phyloP scores from a whole-genome alignment of 345 rosid genomes.

The Bruguiera sexangula region DNA sequence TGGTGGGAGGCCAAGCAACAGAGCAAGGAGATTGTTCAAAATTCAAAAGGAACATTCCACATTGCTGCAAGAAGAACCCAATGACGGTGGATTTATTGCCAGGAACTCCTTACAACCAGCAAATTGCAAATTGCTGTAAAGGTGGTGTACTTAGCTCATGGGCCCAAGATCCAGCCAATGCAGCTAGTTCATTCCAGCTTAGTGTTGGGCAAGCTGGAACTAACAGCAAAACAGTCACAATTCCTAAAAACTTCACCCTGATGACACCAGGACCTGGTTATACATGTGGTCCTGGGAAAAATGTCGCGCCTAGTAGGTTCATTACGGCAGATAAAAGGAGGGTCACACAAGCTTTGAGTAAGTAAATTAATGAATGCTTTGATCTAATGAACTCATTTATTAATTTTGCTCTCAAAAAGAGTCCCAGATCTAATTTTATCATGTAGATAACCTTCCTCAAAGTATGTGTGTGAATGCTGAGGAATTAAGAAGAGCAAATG shows the following conservation, averaged over 20 bases:
- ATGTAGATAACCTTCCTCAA: not conserved
- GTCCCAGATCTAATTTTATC: not conserved
- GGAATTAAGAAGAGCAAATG: too few relatives aligned
- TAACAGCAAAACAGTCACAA: slow-evolving; percentile 55
- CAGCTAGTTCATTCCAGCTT: slow-evolving; percentile 67
- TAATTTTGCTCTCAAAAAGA: too few relatives aligned
- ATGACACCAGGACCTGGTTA: slow-evolving; percentile 83
- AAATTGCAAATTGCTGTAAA: slow-evolving; percentile 73
- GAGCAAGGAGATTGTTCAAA: slow-evolving; percentile 90
- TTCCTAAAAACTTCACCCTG: slow-evolving; percentile 72
- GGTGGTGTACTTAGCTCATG: slow-evolving; percentile 79
- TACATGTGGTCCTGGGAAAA: slow-evolving; percentile 63
- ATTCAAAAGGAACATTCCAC: slow-evolving; percentile 76
- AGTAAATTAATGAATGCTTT: slow-evolving; percentile 26
- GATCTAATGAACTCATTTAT: too few relatives aligned
- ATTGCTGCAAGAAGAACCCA: slow-evolving; percentile 77
- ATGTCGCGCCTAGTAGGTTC: slow-evolving; percentile 50
- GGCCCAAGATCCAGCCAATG: slow-evolving; percentile 70
- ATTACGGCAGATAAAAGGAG: slow-evolving; percentile 59
- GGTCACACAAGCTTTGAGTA: slow-evolving; percentile 76
- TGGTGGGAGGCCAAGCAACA: slow-evolving; percentile 70
- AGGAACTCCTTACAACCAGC: slow-evolving; percentile 65
- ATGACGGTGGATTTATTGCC: slow-evolving; percentile 79
- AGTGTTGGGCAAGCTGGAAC: slow-evolving; percentile 78
- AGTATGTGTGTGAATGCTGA: too few relatives aligned